Conservation (phyloP, 2,329 filamentous ascomycete species). For the Fusarium transvaalense region DNA sequence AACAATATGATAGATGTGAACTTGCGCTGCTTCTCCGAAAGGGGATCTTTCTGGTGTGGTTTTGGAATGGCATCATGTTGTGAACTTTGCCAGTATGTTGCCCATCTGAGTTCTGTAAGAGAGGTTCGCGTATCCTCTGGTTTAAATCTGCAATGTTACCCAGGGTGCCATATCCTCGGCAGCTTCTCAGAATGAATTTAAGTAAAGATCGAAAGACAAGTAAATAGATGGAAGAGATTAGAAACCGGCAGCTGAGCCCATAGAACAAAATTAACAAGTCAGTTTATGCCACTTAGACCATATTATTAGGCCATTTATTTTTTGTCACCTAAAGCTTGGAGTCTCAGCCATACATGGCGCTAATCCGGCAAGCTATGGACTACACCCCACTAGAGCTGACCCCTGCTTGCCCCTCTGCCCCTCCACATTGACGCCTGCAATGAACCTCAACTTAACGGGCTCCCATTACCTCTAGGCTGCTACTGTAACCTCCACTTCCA, state of each 20-base stretch:
- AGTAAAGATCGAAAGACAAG: neutral
- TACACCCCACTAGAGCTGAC: constrained; percentile 44
- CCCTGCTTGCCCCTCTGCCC: constrained; percentile 45
- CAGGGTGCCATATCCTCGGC: neutral
- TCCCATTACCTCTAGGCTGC: constrained; percentile 27
- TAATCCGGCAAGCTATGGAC: constrained; percentile 29
- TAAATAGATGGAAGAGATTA: neutral
- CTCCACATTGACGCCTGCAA: constrained; percentile 36
- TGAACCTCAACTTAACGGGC: constrained; percentile 32
- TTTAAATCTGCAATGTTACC: too few relatives aligned
- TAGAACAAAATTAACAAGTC: neutral
- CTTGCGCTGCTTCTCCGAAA: neutral
- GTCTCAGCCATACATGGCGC: constrained; percentile 18
- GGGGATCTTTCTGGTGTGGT: neutral
- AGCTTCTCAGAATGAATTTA: too few relatives aligned
- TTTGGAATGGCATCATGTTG: neutral
- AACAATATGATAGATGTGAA: constrained; percentile 26
- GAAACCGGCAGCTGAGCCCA: too few relatives aligned
- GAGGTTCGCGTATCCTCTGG: too few relatives aligned
- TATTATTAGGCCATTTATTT: neutral
- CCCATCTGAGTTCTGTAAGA: too few relatives aligned
- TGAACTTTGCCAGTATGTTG: neutral
- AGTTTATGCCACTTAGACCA: neutral
- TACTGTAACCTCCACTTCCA: constrained; percentile 27
- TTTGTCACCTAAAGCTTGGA: neutral